phyloP scores from a whole-genome alignment of 805 yeast genomes.

The Barnettozyma sp. region DNA sequence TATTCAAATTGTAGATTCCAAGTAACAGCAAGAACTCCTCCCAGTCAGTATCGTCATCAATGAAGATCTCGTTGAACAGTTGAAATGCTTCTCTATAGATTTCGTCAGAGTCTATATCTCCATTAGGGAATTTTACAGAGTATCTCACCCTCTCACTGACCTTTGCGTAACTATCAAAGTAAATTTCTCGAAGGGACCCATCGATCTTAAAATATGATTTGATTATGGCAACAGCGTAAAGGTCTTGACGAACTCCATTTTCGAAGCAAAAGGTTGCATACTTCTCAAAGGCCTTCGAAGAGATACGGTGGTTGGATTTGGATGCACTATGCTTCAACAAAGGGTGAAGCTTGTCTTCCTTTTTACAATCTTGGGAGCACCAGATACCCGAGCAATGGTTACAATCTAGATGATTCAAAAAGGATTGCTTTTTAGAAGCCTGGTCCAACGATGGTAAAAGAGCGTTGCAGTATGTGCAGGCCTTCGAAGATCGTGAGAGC shows the following conservation, averaged over 20 bases:
- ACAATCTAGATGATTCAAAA: slow-evolving; percentile 54
- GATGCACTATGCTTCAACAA: slow-evolving; percentile 48
- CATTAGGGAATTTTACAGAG: slow-evolving; percentile 26
- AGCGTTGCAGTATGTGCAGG: slow-evolving; percentile 67
- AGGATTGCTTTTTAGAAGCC: slow-evolving; percentile 6
- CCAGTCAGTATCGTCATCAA: slow-evolving; percentile 31
- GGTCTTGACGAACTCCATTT: slow-evolving; percentile 49
- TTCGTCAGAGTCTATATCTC: slow-evolving; percentile 2
- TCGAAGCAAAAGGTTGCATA: slow-evolving; percentile 57
- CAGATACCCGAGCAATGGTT: slow-evolving; percentile 57
- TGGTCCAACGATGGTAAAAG: slow-evolving; percentile 22
- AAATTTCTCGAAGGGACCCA: neutral
- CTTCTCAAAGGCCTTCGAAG: slow-evolving; percentile 14
- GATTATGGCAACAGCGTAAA: slow-evolving; percentile 55
- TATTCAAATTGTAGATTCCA: slow-evolving; percentile 72
- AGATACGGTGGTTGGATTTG: slow-evolving; percentile 34
- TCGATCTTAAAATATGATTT: slow-evolving; percentile 32
- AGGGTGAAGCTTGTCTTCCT: slow-evolving; percentile 44
- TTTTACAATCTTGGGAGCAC: slow-evolving; percentile 63
- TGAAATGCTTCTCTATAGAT: slow-evolving; percentile 36
- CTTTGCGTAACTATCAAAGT: slow-evolving; percentile 54
- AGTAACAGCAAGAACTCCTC: slow-evolving; percentile 53
- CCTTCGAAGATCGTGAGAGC: slow-evolving; percentile 52
- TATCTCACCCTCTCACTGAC: slow-evolving; percentile 62
- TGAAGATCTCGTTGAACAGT: slow-evolving; percentile 44